Percentiles rank a stretch among this genome's conserved stretches.
These are phyloP conservation scores for Apiosordaria backusii DNA, from an alignment of 495 filamentous ascomycete genomes.

Conservation along the genomic window DNA sequence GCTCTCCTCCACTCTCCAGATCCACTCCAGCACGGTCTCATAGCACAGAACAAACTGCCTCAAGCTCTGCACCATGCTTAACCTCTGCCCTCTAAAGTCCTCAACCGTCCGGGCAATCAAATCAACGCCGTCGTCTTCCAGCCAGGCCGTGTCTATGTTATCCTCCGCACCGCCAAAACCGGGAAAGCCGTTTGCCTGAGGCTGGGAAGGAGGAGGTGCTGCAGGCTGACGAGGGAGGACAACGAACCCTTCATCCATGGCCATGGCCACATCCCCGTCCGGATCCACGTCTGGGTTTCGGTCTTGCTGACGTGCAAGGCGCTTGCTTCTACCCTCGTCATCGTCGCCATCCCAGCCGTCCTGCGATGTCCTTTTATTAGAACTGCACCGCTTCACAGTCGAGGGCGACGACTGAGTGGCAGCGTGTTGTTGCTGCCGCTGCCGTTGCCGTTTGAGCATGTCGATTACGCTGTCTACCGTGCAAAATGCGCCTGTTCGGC, in stretches of 20 bases:
- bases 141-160: conserved; percentile 39
- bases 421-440: conserved; percentile 14
- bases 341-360: conserved; percentile 26
- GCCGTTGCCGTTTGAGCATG: conserved; percentile 79
- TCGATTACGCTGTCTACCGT: conserved; percentile 92
- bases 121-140: conserved; percentile 60
- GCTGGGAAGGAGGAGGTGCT: not conserved
- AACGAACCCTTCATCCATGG: conserved; percentile 6
- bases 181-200: not conserved
- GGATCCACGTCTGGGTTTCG: conserved; percentile 18
- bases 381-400: not conserved
- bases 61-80: conserved; percentile 97
- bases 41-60: conserved; percentile 96
- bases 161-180: not conserved
- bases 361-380: conserved; percentile 27
- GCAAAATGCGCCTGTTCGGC: conserved; percentile 93
- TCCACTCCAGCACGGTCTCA: conserved; percentile 91
- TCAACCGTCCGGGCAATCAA: conserved; percentile 81
- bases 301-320: conserved; percentile 12
- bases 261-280: conserved; percentile 47
- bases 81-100: conserved; percentile 79
- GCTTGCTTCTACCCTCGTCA: conserved; percentile 24
- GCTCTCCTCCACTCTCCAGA: conserved; percentile 43
- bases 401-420: not conserved
- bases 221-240: not conserved